These are phyloP conservation scores for Amoebophrya sp. DNA, from an alignment of 169 alveolate genomes.

Conservation along the genomic window DNA sequence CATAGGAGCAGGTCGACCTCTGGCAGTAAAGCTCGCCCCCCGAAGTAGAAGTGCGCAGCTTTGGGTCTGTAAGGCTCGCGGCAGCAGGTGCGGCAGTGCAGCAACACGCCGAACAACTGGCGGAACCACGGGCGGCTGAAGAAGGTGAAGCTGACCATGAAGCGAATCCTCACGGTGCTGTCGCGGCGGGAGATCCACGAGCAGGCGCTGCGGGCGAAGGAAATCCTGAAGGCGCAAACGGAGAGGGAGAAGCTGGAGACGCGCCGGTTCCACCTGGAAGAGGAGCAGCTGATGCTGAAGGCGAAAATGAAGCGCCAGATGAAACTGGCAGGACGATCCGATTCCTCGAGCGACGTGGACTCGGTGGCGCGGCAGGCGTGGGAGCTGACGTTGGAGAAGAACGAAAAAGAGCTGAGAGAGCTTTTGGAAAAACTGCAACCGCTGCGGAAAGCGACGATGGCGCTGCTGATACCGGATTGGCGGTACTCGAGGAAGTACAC, in stretches of 20 bases:
- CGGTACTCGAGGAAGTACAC: conserved; percentile 1
- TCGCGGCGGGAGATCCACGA: conserved; percentile 58
- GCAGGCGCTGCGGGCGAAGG: conserved; percentile 54
- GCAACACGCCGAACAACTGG: conserved; percentile 32
- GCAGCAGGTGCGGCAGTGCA: conserved; percentile 38
- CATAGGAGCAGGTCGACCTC: too few relatives aligned
- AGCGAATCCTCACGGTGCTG: conserved; percentile 52
- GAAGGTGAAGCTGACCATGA: conserved; percentile 57
- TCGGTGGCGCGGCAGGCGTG: too few relatives aligned
- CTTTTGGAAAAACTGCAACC: neutral
- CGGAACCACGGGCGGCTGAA: conserved; percentile 51
- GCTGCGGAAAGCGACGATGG: conserved; percentile 14
- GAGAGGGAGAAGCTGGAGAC: conserved; percentile 52
- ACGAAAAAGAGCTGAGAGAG: neutral
- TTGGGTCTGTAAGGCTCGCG: too few relatives aligned
- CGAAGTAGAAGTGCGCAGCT: too few relatives aligned
- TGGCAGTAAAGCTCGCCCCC: too few relatives aligned
- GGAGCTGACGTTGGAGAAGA: neutral
- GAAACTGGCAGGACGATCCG: too few relatives aligned
- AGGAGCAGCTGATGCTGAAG: conserved; percentile 15
- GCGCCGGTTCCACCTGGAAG: conserved; percentile 46
- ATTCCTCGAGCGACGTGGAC: too few relatives aligned
- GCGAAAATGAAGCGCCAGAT: neutral
- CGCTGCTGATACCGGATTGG: conserved; percentile 13
- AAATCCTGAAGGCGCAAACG: conserved; percentile 44